Evolutionary conservation across 805 yeast species (phyloP), one percentile per base, ranked within the genome.

Genomic region (Candida quercuum): DNA sequence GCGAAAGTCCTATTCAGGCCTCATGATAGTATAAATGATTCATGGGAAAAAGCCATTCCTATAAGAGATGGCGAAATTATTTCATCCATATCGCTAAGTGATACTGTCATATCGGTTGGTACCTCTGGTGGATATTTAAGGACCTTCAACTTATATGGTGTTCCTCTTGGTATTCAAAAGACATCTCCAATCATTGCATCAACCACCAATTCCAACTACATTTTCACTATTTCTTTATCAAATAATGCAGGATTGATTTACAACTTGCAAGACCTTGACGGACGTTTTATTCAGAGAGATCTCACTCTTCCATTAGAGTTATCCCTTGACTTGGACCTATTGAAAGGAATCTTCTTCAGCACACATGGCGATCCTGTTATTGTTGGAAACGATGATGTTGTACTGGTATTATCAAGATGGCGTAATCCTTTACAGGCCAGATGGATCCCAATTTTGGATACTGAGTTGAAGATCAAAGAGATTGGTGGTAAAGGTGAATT

Each of bases 311-410:
- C 81, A 0, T 42, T 74, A 6, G 54, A 48, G 13, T 29, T 52
- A 16, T 40, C 41, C 5, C 33, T 46, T 4, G 42, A 42, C 3
- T 41, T 44, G 6, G 52, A 48, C 45, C 52, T 71, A 64, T 50
- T 61, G 66, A 76, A 74, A 45, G 81, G 89, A 3, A 57, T 86
- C n/a, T 88, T 93, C 53, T 93, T 91, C 66, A 82, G 86, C 30
- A 80, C 81, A 32, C 81, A 75, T 51, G 95, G 95, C 16, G 97
- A 91, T 57, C 99, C 99, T 1, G 84, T 93, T 45, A 57, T 89
- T 6, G 83, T 81, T 38, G 96, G 94, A n/a, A 66, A 70, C 23
- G 88, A 81, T 45, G 87, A 87, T 43, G 72, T 79, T 10, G 66
- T 93, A 27, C 59, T 84, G 23, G 75, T 86, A 0, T 64, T 93